Conservation (phyloP, 495 filamentous ascomycete genomes). For the Hypoxylon cercidicola region DNA sequence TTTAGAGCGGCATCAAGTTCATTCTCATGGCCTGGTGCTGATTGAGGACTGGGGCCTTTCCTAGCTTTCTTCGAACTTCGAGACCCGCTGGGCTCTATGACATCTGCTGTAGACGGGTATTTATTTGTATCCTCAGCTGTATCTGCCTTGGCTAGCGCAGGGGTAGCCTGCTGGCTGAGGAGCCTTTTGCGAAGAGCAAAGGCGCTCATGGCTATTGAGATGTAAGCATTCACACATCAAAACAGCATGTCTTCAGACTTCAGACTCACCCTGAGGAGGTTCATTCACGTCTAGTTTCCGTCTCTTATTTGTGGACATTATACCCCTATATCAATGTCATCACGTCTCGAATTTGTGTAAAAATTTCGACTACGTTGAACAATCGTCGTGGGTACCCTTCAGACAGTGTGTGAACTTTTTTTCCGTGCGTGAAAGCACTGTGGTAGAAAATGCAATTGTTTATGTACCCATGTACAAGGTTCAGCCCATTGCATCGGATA, state of each 20-base stretch:
- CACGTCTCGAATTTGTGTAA: not conserved
- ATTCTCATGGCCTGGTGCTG: slow-evolving; percentile 24
- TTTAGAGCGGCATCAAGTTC: not conserved
- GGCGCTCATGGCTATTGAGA: slow-evolving; percentile 58
- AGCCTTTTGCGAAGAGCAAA: slow-evolving; percentile 61
- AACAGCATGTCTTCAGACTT: not conserved
- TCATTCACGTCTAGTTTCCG: slow-evolving; percentile 52
- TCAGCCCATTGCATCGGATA: not conserved
- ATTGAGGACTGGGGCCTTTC: slow-evolving; percentile 11
- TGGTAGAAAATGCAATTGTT: too few relatives aligned
- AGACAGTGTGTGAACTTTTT: too few relatives aligned
- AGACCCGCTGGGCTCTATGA: slow-evolving; percentile 8
- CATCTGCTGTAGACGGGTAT: not conserved
- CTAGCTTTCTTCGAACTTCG: slow-evolving; percentile 13
- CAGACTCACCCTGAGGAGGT: slow-evolving; percentile 45
- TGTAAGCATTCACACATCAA: slow-evolving; percentile 8
- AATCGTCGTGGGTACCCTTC: too few relatives aligned
- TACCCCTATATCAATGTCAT: slow-evolving; percentile 10
- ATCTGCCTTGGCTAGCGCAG: slow-evolving; percentile 1
- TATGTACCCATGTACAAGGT: too few relatives aligned
- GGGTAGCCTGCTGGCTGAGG: slow-evolving; percentile 33
- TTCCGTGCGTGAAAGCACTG: too few relatives aligned
- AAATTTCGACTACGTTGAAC: not conserved
- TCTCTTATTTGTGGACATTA: slow-evolving; percentile 56
- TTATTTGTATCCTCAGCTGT: slow-evolving; percentile 5